Evolutionary conservation across 441 rosid genomes (phyloP).

Genomic region (Gossypium trilobum): DNA sequence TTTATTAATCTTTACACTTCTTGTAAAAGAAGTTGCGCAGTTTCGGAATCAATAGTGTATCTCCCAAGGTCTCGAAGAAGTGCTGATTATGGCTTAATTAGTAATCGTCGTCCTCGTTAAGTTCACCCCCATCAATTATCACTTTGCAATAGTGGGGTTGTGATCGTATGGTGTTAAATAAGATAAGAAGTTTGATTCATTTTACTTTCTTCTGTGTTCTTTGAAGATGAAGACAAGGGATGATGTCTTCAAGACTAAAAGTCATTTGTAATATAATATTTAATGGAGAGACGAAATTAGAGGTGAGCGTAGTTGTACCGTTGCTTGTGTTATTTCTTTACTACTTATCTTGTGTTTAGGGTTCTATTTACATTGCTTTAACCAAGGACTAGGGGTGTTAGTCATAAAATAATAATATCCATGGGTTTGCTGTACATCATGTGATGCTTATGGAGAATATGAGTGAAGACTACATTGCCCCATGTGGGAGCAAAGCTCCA

Average conservation of each 20-base stretch:
- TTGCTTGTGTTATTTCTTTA: background rate
- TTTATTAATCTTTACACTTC: conserved; percentile 48
- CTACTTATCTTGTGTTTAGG: too few species aligned
- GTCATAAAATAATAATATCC: background rate
- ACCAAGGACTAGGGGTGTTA: background rate
- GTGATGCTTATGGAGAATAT: conserved; percentile 24
- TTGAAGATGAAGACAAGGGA: conserved; percentile 4
- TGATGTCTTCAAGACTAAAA: background rate
- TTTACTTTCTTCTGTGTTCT: background rate
- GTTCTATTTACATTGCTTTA: background rate
- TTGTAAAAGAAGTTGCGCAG: conserved; percentile 53
- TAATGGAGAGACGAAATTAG: background rate
- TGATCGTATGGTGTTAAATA: background rate
- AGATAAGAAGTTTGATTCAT: background rate
- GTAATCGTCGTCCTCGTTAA: conserved; percentile 22
- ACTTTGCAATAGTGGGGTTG: background rate
- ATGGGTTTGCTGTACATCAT: conserved; percentile 30
- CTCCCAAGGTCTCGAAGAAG: conserved; percentile 43
- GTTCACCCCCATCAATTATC: background rate
- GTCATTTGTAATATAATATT: conserved; percentile 4
- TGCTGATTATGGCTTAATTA: conserved; percentile 34
- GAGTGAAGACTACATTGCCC: conserved; percentile 26
- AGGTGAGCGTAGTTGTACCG: background rate
- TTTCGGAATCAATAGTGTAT: conserved; percentile 58
- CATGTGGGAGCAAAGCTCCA: conserved; percentile 21